phyloP scores from a whole-genome alignment of 2,329 filamentous ascomycete genomes.

The Peltaster fructicola region DNA sequence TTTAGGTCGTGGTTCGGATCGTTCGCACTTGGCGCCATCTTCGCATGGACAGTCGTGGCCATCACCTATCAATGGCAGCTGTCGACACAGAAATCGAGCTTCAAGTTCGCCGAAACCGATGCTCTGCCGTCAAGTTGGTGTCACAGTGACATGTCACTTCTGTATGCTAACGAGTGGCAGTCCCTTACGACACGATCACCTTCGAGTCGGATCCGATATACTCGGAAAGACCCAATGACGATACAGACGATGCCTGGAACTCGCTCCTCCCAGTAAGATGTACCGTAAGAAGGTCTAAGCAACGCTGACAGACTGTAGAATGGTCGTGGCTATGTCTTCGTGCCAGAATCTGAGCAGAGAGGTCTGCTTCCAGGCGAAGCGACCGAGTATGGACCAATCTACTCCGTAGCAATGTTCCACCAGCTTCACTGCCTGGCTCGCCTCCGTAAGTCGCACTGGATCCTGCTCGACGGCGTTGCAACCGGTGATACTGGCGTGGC shows the following conservation, averaged over 20 bases:
- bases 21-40: not conserved
- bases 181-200: slow-evolving; percentile 1
- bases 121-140: slow-evolving; percentile 1
- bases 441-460: slow-evolving; percentile 2
- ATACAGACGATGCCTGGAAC: slow-evolving; percentile 4
- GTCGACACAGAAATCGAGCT: slow-evolving; percentile 1
- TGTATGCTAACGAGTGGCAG: too few species aligned
- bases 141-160: too few species aligned
- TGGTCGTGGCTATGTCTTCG: too few species aligned
- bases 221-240: slow-evolving; percentile 2
- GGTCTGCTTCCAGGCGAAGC: too few species aligned
- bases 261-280: slow-evolving; percentile 3
- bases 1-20: slow-evolving; percentile 1
- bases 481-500: slow-evolving; percentile 6
- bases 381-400: slow-evolving; percentile 6
- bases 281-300: too few species aligned
- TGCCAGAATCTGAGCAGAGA: too few species aligned
- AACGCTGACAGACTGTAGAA: too few species aligned
- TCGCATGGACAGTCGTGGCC: not conserved
- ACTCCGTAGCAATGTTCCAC: slow-evolving; percentile 13
- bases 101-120: slow-evolving; percentile 2
- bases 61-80: not conserved
- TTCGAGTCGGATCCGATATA: slow-evolving; percentile 3
- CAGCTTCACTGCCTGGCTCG: slow-evolving; percentile 13
- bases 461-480: too few species aligned